A percentile compares a stretch with the other conserved stretches of the same genome.
phyloP scores from a whole-genome alignment of 2,329 filamentous ascomycete genomes.

The Colletotrichum simmondsii region DNA sequence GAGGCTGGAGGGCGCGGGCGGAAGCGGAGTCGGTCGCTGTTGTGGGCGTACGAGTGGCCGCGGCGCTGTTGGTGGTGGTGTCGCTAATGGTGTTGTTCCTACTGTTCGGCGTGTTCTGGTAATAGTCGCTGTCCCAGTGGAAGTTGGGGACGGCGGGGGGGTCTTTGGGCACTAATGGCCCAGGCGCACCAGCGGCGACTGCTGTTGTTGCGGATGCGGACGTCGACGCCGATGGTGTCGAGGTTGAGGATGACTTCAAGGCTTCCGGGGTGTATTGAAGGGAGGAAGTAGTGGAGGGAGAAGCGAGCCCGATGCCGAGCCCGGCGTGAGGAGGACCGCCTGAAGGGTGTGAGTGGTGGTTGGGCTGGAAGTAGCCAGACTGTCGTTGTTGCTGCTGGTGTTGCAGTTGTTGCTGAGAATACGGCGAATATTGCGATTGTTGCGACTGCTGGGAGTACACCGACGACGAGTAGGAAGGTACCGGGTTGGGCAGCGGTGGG shows the following conservation, averaged over 20 bases:
- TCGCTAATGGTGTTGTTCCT: neutral
- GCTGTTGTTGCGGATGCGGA: slow-evolving; percentile 3
- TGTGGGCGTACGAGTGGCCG: neutral
- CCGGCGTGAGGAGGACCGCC: neutral
- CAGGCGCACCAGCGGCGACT: neutral
- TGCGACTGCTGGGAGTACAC: neutral
- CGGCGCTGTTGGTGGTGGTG: no score
- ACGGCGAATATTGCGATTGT: neutral
- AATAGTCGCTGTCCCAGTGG: slow-evolving; percentile 28
- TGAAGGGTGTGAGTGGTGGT: slow-evolving; percentile 1
- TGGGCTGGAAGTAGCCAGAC: slow-evolving; percentile 11
- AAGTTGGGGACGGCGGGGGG: slow-evolving; percentile 29
- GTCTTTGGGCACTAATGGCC: slow-evolving; percentile 27
- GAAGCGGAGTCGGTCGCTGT: slow-evolving; percentile 28
- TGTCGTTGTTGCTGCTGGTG: slow-evolving; percentile 3
- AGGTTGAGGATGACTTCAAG: neutral
- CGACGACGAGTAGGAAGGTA: neutral
- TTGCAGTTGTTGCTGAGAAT: neutral
- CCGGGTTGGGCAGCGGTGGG: slow-evolving; percentile 26
- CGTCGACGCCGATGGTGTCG: neutral
- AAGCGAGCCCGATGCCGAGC: neutral
- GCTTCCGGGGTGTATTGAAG: slow-evolving; percentile 10
- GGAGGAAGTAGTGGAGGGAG: slow-evolving; percentile 15
- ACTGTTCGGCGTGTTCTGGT: neutral
- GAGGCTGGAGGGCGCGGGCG: slow-evolving; percentile 25